Base-by-base conservation (phyloP, 2,329 filamentous ascomycete genomes). In the Venturia effusa region DNA sequence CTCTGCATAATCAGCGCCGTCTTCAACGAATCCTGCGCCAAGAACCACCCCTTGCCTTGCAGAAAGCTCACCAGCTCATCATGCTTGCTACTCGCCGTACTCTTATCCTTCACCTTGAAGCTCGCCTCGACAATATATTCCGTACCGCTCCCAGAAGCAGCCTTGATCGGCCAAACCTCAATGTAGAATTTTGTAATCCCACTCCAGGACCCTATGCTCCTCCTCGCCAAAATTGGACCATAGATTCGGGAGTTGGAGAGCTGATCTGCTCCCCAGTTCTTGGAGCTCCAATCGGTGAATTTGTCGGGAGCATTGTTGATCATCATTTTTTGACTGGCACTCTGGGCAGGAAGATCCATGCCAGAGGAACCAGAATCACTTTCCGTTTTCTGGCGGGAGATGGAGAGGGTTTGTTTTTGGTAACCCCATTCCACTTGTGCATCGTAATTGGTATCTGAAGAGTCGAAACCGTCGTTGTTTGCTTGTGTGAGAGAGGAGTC, bases 371-470 rank as follows among this genome's bases (percentile, higher is more conserved):
- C 69, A 13, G 65, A 64, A n/a, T 67, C 66, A n/a, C 68, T 67
- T 1, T 64, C 67, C 10, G 65, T 66, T 62, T 74, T 70, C 61
- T 73, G 66, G 57, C 70, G 69, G 63, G 69, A 72, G 62, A 76
- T 72, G 27, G 74, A 75, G 51, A 77, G 71, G 22, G 74, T 75
- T 66, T 74, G 68, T 64, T 71, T 71, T 61, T 66, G 65, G 66
- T 72, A 74, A 19, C 73, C 73, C 70, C 72, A 73, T 65, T 77
- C 74, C 39, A 76, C 69, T 68, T 77, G 71, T 5, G 74, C 72
- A 8, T 73, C 68, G 65, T 74, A 76, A 48, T 68, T 71, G 30
- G 66, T 67, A 37, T 40, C 15, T 4, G 70, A 66, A 22, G 69
- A 68, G 61, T 74, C 71, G 65, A 75, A 76, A 41, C 73, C 74